These are phyloP conservation scores for Phoma sp. DNA, from an alignment of 2,329 filamentous ascomycete genomes.

Conservation along the genomic window DNA sequence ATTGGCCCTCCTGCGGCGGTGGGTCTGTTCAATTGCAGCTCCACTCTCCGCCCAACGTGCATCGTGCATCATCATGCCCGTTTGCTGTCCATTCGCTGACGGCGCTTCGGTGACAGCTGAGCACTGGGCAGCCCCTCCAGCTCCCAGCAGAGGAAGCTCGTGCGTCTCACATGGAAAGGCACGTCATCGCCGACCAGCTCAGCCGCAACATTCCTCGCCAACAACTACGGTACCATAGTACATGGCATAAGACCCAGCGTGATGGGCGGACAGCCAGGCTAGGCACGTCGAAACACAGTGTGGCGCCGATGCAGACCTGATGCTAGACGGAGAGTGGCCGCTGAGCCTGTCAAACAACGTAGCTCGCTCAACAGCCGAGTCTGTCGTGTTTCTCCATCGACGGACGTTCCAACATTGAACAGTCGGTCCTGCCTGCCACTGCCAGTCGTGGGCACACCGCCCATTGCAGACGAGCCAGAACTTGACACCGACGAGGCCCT, in stretches of 20 bases:
- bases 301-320: no score
- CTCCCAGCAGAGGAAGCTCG: slow-evolving; percentile 20
- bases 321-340: background rate
- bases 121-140: slow-evolving; percentile 22
- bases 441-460: slow-evolving; percentile 25
- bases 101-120: slow-evolving; percentile 3
- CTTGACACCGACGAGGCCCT: slow-evolving; percentile 1
- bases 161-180: slow-evolving; percentile 20
- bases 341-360: background rate
- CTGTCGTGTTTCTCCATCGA: slow-evolving; percentile 13
- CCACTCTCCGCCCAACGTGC: slow-evolving; percentile 16
- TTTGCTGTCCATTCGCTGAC: slow-evolving; percentile 17
- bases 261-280: background rate
- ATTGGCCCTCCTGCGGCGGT: slow-evolving; percentile 9
- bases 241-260: slow-evolving; percentile 3
- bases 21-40: slow-evolving; percentile 26
- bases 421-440: slow-evolving; percentile 16
- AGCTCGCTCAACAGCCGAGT: slow-evolving; percentile 4
- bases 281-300: background rate
- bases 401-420: slow-evolving; percentile 26
- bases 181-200: slow-evolving; percentile 13
- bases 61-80: slow-evolving; percentile 6
- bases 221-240: no score
- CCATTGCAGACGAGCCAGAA: slow-evolving; percentile 15
- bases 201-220: slow-evolving; percentile 7